Evolutionary conservation across 2,329 filamentous ascomycete genomes (phyloP), one percentile per base, ranked within the genome.

Genomic region (Apiospora arundinis): DNA sequence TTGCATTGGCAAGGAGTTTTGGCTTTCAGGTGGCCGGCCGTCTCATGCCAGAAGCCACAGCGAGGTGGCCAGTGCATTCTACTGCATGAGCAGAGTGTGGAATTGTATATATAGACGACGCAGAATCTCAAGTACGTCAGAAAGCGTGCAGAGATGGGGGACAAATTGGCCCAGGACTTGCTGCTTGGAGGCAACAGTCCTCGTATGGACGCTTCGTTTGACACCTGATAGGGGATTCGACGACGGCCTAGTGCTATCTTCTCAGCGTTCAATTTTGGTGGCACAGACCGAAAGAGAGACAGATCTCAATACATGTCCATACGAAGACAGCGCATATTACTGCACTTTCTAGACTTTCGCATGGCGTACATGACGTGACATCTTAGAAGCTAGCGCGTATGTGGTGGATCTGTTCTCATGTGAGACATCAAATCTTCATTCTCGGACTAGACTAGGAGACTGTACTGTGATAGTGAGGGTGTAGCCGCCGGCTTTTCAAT

Each of bases 1-100:
- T 28, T 70, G 68, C 71, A 72, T 72, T 68, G 70, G 63, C 63
- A 68, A 68, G 71, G 71, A 67, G 71, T 72, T 72, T 25, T 44
- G 40, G 28, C 37, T 44, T 52, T 69, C 32, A 46, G 49, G 42
- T 60, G 69, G 69, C 32, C 21, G 40, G 23, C n/a, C 56, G 32
- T 68, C 67, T 68, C 49, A 45, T 40, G 28, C n/a, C 18, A 42
- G 37, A 42, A 23, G 45, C 37, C 44, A 45, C n/a, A 28, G 42
- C n/a, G n/a, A 45, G 65, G 23, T 9, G 16, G 16, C 45, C 16
- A 52, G 48, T 21, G 45, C 44, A 48, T 18, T 37, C 68, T 69
- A 25, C 8, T 21, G 28, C 44, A 46, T 45, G 23, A 18, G 23
- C n/a, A 28, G 25, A 40, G 25, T 56, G 48, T 69, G 46, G 21